Evolutionary conservation across 2,329 filamentous ascomycete species (phyloP), one percentile per base, ranked within the genome.

Genomic region (Trichophyton schoenleinii): DNA sequence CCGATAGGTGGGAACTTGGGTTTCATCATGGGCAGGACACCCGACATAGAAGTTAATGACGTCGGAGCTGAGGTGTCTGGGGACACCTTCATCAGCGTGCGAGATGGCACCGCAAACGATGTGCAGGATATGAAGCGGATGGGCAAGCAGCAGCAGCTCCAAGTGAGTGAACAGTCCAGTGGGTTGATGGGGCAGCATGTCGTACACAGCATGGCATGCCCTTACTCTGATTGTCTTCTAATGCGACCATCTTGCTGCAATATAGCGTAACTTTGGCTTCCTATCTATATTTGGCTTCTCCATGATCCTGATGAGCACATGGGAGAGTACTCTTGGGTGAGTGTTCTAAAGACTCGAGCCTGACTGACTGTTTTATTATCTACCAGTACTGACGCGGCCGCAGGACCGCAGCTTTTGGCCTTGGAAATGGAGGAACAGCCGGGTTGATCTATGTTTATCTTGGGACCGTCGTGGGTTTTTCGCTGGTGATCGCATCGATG

Each of bases 291-390:
- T 62, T 18, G 48, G 60, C n/a, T 62, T 62, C 41, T 34, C 60
- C 7, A 49, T 62, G 41, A 52, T 62, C 18, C 28, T 62, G 18
- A 49, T 52, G 57, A 70, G 71, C 44, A 78, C 75, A 49, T 78
- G 75, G 75, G 74, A 77, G 66, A 71, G 72, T 36, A 68, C 75
- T 25, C 69, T 77, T 31, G 73, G 73, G 71, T 76, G 25, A 48
- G 34, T 60, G 13, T n/a, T 41, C 18, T 7, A 15, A 53, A 28
- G 11, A 11, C 8, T 25, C 2, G 11, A 13, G 7, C 20, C n/a
- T 20, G 8, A 42, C n/a, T n/a, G 38, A 42, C 8, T 28, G 3
- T 2, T 20, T 22, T 31, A 20, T n/a, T 22, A 46, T 44, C 44
- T 28, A n/a, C 11, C 36, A 41, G 18, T 34, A 28, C 36, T 48